Conservation (phyloP, 2,329 filamentous ascomycete species). For the Aspergillus pseudoviridinutans region DNA sequence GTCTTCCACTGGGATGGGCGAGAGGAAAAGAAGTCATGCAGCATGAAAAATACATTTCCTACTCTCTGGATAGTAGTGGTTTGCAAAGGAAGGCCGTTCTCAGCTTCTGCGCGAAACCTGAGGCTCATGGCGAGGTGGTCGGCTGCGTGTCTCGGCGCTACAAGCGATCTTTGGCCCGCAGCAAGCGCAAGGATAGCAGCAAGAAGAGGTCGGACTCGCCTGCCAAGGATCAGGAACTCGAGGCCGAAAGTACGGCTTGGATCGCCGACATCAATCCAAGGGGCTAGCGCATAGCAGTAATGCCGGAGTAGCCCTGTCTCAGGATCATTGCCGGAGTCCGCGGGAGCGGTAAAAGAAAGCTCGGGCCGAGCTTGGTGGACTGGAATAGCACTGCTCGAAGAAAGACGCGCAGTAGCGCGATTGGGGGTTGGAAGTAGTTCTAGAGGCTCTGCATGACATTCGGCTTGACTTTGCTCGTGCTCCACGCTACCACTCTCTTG, state of each 20-base stretch:
- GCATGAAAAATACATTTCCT: slow-evolving; percentile 13
- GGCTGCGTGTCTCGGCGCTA: slow-evolving; percentile 2
- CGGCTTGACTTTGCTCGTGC: neutral
- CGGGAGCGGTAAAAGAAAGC: neutral
- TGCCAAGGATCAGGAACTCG: slow-evolving; percentile 17
- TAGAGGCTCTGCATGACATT: neutral
- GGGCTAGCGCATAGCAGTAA: slow-evolving; percentile 21
- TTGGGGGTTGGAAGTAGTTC: too few species aligned
- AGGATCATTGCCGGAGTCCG: slow-evolving; percentile 3
- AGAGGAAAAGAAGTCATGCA: slow-evolving; percentile 14
- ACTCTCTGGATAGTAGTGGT: slow-evolving; percentile 8
- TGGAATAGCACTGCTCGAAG: neutral
- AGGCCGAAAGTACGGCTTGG: slow-evolving; percentile 19
- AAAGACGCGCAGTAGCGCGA: neutral
- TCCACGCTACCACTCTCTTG: neutral
- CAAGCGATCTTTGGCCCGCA: slow-evolving; percentile 11
- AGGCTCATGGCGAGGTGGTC: slow-evolving; percentile 3
- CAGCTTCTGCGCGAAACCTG: slow-evolving; percentile 16
- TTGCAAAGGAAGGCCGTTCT: slow-evolving; percentile 7
- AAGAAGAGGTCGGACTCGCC: slow-evolving; percentile 14
- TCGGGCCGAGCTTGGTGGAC: neutral
- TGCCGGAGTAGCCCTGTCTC: slow-evolving; percentile 22
- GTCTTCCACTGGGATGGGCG: slow-evolving; percentile 16
- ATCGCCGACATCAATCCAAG: slow-evolving; percentile 24
- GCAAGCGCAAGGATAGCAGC: slow-evolving; percentile 19